Base-by-base conservation (phyloP, 2,329 filamentous ascomycete species). In the Chalaropsis thielavioides region DNA sequence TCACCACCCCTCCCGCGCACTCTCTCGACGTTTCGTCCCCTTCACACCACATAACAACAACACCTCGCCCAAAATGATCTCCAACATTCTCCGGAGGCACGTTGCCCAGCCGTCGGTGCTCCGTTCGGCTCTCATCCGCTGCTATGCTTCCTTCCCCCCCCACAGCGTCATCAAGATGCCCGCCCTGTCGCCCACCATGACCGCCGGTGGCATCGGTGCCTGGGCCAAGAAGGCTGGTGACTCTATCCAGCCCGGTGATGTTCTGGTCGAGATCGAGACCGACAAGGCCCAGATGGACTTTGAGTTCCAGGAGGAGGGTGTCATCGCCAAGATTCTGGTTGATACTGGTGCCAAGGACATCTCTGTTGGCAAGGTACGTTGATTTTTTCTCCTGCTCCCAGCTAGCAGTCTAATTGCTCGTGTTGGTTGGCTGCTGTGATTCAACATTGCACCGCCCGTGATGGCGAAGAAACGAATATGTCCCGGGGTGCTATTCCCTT, bases 211-310 rank as follows among this genome's bases (percentile, higher is more conserved):
- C 80, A 95, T 99, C 76, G 95, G 94, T 72, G 80, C 86, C 69
- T 99, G 94, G 94, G 90, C 97, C 81, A 99, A 97, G 84, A 95
- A 96, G 81, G 82, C 86, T 70, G 94, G 94, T 74, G 94, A 99
- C 76, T 74, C 80, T 68, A 86, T 99, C 75, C 80, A 84, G 66
- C 92, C 95, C 63, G 94, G 94, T 75, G 94, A 99, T 75, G 94
- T 99, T 59, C 80, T 99, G 71, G 92, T 96, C 71, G 92, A 96
- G 82, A 96, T 97, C 73, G 94, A 99, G 83, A 99, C 94, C 72
- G 94, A 99, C 79, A 99, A 99, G 83, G 94, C 94, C 69, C 94
- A 97, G 81, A 99, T 99, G 94, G 94, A 99, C 81, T 97, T 99
- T 76, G 94, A 99, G 78, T 97, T 95, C 79, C 94, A 99, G 78